Conservation (phyloP, 805 yeast genomes). For the Metschnikowia arizonensis region DNA sequence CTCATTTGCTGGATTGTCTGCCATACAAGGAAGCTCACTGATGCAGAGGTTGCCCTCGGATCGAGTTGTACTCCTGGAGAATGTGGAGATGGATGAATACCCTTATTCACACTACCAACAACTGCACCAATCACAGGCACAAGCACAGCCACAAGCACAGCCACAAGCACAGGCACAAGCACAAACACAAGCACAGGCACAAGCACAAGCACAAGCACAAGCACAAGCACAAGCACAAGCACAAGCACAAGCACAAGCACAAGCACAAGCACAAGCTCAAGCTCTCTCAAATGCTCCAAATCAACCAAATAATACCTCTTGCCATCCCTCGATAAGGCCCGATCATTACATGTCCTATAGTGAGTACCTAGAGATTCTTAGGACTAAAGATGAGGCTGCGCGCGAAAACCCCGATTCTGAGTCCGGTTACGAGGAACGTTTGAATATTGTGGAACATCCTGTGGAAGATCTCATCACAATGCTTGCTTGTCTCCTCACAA, state of each 20-base stretch:
- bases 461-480: slow-evolving; percentile 75
- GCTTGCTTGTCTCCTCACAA: slow-evolving; percentile 80
- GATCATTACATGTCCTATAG: slow-evolving; percentile 43
- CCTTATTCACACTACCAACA: slow-evolving; percentile 2
- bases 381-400: slow-evolving; percentile 14
- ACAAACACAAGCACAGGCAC: background rate
- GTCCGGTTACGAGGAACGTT: slow-evolving; percentile 43
- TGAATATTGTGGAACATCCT: slow-evolving; percentile 79
- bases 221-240: slow-evolving; percentile 5
- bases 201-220: background rate
- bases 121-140: background rate
- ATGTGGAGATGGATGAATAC: background rate
- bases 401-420: slow-evolving; percentile 12
- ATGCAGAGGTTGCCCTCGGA: slow-evolving; percentile 12
- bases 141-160: slow-evolving; percentile 4
- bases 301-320: background rate
- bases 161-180: background rate
- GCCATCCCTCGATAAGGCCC: slow-evolving; percentile 22
- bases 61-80: background rate
- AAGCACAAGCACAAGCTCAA: background rate
- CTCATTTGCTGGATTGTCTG: background rate
- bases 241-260: background rate
- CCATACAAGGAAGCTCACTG: background rate
- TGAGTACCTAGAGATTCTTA: slow-evolving; percentile 35
- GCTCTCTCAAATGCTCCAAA: background rate